A percentile compares a stretch with the other conserved stretches of the same genome.
Conservation (phyloP, 2,329 filamentous ascomycete species). For the Nemania bipapillata region DNA sequence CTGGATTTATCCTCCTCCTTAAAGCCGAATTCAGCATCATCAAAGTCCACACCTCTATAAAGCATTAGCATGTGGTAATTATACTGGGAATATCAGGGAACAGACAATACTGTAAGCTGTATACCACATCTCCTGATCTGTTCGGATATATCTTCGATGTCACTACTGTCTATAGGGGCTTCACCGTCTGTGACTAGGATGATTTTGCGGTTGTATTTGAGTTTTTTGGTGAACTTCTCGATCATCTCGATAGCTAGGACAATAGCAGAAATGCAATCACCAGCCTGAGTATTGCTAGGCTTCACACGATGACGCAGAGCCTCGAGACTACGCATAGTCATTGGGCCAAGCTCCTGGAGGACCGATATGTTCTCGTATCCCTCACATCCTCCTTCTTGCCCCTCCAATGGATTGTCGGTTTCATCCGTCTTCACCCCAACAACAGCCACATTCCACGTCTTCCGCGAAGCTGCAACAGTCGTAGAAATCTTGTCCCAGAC, state of each 20-base stretch:
- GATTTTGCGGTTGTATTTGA: constrained; percentile 84
- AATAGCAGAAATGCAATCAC: constrained; percentile 88
- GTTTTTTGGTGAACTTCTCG: constrained; percentile 77
- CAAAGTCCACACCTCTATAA: constrained; percentile 86
- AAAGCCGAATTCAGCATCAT: constrained; percentile 87
- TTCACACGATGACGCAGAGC: constrained; percentile 71
- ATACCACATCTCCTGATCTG: constrained; percentile 82
- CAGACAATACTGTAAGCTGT: constrained; percentile 80
- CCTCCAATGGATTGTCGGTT: constrained; percentile 73
- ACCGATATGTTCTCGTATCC: constrained; percentile 86
- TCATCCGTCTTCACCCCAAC: constrained; percentile 84
- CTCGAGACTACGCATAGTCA: constrained; percentile 75
- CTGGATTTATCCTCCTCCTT: constrained; percentile 87
- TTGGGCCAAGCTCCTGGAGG: constrained; percentile 72
- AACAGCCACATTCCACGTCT: constrained; percentile 80
- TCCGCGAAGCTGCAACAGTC: constrained; percentile 74
- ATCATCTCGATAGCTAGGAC: constrained; percentile 91
- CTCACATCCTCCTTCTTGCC: constrained; percentile 69
- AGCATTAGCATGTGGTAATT: constrained; percentile 32
- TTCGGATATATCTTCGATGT: constrained; percentile 73
- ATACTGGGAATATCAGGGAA: constrained; percentile 39
- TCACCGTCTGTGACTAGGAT: constrained; percentile 86
- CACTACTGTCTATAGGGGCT: constrained; percentile 76
- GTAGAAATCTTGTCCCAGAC: constrained; percentile 92
- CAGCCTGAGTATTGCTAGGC: constrained; percentile 73